phyloP scores from a whole-genome alignment of 495 filamentous ascomycete species.

The Aspergillus wentii region DNA sequence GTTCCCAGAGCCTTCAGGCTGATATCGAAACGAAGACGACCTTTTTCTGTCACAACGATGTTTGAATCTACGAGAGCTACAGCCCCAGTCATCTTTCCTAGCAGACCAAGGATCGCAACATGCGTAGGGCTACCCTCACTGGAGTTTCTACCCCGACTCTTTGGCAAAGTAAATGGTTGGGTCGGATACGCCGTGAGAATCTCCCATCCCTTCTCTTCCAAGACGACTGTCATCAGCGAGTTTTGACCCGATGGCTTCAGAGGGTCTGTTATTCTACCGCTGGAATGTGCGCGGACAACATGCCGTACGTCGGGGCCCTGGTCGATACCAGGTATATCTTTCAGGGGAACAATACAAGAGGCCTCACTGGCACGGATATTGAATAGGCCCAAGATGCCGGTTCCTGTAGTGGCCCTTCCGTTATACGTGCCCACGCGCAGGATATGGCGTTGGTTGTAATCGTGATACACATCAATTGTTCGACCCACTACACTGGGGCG shows the following conservation, averaged over 20 bases:
- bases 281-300: constrained; percentile 65
- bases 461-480: constrained; percentile 64
- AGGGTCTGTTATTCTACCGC: constrained; percentile 55
- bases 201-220: constrained; percentile 68
- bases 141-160: constrained; percentile 5
- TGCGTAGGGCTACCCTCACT: constrained; percentile 17
- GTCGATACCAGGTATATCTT: constrained; percentile 66
- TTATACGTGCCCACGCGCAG: constrained; percentile 76
- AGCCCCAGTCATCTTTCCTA: constrained; percentile 86
- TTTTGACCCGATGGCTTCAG: constrained; percentile 31
- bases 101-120: constrained; percentile 70
- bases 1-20: constrained; percentile 76
- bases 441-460: constrained; percentile 65
- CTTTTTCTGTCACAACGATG: constrained; percentile 52
- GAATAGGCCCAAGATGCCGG: constrained; percentile 77
- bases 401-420: constrained; percentile 59
- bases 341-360: constrained; percentile 62
- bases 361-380: constrained; percentile 59
- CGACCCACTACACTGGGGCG: constrained; percentile 68
- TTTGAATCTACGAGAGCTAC: constrained; percentile 64
- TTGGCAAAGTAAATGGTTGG: constrained; percentile 42
- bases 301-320: constrained; percentile 18
- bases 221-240: constrained; percentile 50
- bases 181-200: constrained; percentile 74
- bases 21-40: constrained; percentile 56